Conservation (phyloP, 768 basidiomycete genomes). For the Asterophora lycoperdoides region DNA sequence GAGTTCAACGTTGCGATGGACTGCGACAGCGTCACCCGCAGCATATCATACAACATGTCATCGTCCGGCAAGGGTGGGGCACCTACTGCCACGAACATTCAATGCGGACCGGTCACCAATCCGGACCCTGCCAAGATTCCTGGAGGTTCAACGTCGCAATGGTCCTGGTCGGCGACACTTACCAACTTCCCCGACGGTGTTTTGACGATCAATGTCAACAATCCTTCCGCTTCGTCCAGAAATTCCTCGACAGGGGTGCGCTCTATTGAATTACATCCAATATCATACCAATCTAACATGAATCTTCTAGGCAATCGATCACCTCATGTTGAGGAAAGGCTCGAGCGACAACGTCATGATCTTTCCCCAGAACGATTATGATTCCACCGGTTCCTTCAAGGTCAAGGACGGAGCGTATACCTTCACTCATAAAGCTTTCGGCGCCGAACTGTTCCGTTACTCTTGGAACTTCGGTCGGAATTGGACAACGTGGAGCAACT, state of each 20-base stretch:
- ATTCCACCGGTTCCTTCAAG: slow-evolving; percentile 49
- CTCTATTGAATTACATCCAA: slow-evolving; percentile 13
- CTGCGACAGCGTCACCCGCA: slow-evolving; percentile 61
- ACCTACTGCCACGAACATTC: slow-evolving; percentile 48
- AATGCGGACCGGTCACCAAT: slow-evolving; percentile 48
- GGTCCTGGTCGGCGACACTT: slow-evolving; percentile 74
- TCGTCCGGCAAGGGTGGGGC: slow-evolving; percentile 56
- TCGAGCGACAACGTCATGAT: slow-evolving; percentile 72
- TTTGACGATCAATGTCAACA: slow-evolving; percentile 63
- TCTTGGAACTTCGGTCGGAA: slow-evolving; percentile 81
- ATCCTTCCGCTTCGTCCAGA: slow-evolving; percentile 41
- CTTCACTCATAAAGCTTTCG: slow-evolving; percentile 78
- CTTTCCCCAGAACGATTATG: slow-evolving; percentile 82
- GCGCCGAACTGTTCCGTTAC: slow-evolving; percentile 86
- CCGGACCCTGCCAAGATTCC: slow-evolving; percentile 47
- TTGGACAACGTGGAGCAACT: slow-evolving; percentile 78
- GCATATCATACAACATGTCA: slow-evolving; percentile 64
- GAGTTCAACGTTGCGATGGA: slow-evolving; percentile 80
- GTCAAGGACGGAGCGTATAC: slow-evolving; percentile 61
- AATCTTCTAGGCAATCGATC: slow-evolving; percentile 54
- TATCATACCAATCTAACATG: slow-evolving; percentile 10
- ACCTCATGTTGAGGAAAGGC: slow-evolving; percentile 80
- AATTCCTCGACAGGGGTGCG: slow-evolving; percentile 53
- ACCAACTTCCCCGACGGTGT: slow-evolving; percentile 79
- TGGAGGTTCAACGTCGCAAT: slow-evolving; percentile 55